Evolutionary conservation across 2,329 filamentous ascomycete species (phyloP).

Genomic region (Madurella mycetomatis): DNA sequence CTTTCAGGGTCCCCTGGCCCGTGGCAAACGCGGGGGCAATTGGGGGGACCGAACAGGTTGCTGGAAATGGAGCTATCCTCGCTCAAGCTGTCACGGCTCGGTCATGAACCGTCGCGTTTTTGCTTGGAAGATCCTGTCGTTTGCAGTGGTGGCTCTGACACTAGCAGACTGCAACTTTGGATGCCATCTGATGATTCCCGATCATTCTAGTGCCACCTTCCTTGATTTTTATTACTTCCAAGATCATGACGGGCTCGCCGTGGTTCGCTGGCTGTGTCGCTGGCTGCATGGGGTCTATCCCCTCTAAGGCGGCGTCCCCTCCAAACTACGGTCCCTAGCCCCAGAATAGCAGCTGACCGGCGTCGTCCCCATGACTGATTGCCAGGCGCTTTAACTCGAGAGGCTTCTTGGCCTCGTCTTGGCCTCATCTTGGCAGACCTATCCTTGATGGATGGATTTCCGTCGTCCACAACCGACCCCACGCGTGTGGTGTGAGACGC

Average conservation of each 20-base stretch:
- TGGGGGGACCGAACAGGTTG: not conserved
- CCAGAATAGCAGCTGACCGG: not conserved
- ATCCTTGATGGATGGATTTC: not conserved
- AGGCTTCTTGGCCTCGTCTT: not conserved
- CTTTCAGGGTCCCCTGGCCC: too few relatives aligned
- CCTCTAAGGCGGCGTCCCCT: not conserved
- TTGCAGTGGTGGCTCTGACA: not conserved
- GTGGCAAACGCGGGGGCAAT: too few relatives aligned
- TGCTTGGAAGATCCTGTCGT: constrained; percentile 3
- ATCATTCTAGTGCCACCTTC: not conserved
- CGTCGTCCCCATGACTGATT: not conserved
- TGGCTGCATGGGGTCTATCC: not conserved
- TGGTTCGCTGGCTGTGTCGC: not conserved
- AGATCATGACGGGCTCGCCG: not conserved
- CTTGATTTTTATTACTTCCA: not conserved
- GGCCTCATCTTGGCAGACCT: not conserved
- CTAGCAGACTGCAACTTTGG: not conserved
- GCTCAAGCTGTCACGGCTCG: not conserved
- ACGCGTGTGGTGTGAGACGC: not conserved
- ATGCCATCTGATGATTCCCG: not conserved
- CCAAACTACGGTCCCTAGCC: not conserved
- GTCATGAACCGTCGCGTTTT: not conserved
- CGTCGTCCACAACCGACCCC: not conserved
- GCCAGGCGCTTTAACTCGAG: not conserved
- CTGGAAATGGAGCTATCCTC: not conserved